Conservation (phyloP, 2,329 filamentous ascomycete genomes). For the Colletotrichum eremochloae region DNA sequence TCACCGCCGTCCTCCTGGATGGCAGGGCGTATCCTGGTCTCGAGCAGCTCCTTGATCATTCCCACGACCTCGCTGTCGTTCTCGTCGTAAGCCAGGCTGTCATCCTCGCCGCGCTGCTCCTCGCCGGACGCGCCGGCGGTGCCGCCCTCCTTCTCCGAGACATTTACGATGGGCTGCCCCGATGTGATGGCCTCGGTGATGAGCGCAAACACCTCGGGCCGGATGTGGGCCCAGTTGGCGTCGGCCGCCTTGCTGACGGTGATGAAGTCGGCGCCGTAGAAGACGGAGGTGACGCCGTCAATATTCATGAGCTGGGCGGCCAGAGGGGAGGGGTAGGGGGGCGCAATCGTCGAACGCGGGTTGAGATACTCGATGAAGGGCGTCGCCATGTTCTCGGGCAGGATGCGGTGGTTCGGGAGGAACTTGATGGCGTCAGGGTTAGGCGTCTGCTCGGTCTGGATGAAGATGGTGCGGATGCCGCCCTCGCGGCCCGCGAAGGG, state of each 20-base stretch:
- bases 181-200: conserved; percentile 93
- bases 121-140: conserved; percentile 42
- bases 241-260: conserved; percentile 93
- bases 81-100: conserved; percentile 86
- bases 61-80: conserved; percentile 94
- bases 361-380: conserved; percentile 93
- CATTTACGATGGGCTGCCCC: conserved; percentile 84
- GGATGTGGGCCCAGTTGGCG: conserved; percentile 93
- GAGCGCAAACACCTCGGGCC: conserved; percentile 93
- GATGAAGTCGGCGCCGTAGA: conserved; percentile 96
- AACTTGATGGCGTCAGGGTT: conserved; percentile 98
- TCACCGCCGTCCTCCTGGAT: conserved; percentile 99
- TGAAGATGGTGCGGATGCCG: conserved; percentile 85
- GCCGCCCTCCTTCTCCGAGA: conserved; percentile 69
- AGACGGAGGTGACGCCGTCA: conserved; percentile 94
- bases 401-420: conserved; percentile 87
- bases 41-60: conserved; percentile 98
- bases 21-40: conserved; percentile 92
- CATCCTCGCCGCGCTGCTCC: conserved; percentile 68
- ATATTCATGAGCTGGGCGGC: conserved; percentile 92
- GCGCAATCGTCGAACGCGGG: conserved; percentile 87
- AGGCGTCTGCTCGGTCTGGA: conserved; percentile 94
- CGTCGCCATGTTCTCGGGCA: conserved; percentile 79
- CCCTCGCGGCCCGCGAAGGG: conserved; percentile 47
- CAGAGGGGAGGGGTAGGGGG: conserved; percentile 90